Percentiles rank a stretch among this genome's conserved stretches.
Conservation (phyloP, 129 eudicot species). For the Flaveria linearis region DNA sequence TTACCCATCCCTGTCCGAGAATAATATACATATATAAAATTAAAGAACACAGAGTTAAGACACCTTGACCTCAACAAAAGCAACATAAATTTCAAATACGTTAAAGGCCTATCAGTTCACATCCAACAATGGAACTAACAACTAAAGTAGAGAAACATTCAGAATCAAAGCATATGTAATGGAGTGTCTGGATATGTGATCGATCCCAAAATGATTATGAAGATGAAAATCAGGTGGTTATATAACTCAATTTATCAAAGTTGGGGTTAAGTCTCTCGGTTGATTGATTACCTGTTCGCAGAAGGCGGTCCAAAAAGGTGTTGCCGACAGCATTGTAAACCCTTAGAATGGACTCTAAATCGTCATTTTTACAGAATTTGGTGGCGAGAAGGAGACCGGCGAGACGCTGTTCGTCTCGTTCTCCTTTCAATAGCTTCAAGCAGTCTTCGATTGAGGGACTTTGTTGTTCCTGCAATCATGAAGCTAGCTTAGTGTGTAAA, state of each 20-base stretch:
- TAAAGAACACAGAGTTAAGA: not conserved
- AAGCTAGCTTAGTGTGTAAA: too few species aligned
- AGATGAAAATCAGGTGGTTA: too few species aligned
- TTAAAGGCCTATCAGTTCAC: too few species aligned
- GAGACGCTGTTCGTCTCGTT: conserved; percentile 79
- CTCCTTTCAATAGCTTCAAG: conserved; percentile 71
- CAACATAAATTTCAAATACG: not conserved
- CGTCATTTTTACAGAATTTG: conserved; percentile 69
- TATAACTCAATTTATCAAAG: too few species aligned
- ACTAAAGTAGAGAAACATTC: not conserved
- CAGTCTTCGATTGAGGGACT: conserved; percentile 57
- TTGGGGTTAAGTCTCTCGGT: too few species aligned
- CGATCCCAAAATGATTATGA: not conserved
- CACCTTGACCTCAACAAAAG: not conserved
- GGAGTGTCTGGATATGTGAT: not conserved
- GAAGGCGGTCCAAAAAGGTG: conserved; percentile 75
- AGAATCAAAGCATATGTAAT: not conserved
- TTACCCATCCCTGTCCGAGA: conserved; percentile 66
- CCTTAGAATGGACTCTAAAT: conserved; percentile 43
- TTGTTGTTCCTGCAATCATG: conserved; percentile 17
- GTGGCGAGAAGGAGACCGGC: conserved; percentile 88
- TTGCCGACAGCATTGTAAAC: conserved; percentile 68
- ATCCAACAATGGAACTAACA: too few species aligned
- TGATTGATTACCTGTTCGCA: conserved; percentile 57
- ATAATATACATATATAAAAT: not conserved